Base-by-base conservation (phyloP, 352 stramenopile species). In the Phytophthora podocarpi region DNA sequence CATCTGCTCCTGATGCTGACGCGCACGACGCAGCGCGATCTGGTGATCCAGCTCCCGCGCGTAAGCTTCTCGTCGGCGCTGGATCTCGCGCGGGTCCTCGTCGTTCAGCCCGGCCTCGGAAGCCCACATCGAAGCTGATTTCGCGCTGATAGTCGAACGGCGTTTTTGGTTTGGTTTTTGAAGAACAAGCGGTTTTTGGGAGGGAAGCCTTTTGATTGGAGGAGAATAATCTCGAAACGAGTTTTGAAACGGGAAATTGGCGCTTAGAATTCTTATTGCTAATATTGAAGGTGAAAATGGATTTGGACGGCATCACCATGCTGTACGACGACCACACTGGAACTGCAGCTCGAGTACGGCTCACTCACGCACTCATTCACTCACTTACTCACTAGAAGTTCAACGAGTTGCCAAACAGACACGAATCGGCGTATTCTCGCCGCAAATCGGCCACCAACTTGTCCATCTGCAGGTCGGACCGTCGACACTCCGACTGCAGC, bases 71-170 rank as follows among this genome's bases (percentile, higher is more conserved):
- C 82, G 79, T 69, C 82, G 75, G 15, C 74, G 71, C 59, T 87
- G 68, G 20, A 67, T 41, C 60, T 76, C 72, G 26, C 72, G 68
- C 31, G 57, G 56, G 53, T 77, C 61, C 27, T 74, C 65, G 31
- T 72, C 67, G 20, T 43, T 15, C 21, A 62, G 60, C 24, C 56
- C 61, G n/a, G 74, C 60, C 37, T 82, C 75, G 30, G 47, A 54
- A 21, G 77, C 55, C 81, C 81, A 91, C 71, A 90, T 87, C 67
- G 80, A 76, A 32, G n/a, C n/a, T n/a, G n/a, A n/a, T n/a, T n/a
- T n/a, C n/a, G n/a, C 12, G 12, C 26, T 59, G 26, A 32, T 43
- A 18, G 16, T 61, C 36, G 40, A 48, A 45, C 34, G 47, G 10
- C 32, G 21, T 41, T 54, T 50, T 45, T 20, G 32, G 24, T n/a